Conservation (phyloP, 192 early-diverging fungal genomes). For the Gigaspora rosea region DNA sequence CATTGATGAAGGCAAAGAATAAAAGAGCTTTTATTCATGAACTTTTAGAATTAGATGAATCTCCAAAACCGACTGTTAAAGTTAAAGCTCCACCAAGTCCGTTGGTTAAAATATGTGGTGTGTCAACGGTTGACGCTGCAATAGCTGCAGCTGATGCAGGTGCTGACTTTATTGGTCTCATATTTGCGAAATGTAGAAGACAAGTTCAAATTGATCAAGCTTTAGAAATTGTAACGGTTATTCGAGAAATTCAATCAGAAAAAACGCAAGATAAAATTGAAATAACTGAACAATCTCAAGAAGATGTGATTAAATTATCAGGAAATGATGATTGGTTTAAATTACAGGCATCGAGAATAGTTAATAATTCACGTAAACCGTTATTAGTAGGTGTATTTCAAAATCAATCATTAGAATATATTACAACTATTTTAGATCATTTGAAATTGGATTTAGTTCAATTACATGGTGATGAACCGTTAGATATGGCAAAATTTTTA, state of each 20-base stretch:
- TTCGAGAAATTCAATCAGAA: slow-evolving; percentile 50
- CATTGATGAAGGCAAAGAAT: slow-evolving; percentile 85
- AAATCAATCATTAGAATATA: slow-evolving; percentile 79
- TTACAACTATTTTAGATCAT: slow-evolving; percentile 60
- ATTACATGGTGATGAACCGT: slow-evolving; percentile 84
- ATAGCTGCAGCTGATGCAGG: slow-evolving; percentile 71
- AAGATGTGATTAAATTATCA: slow-evolving; percentile 31
- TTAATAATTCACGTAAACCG: slow-evolving; percentile 58
- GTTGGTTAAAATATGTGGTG: slow-evolving; percentile 93
- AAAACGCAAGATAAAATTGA: slow-evolving; percentile 25
- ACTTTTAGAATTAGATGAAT: slow-evolving; percentile 55
- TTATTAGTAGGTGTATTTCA: slow-evolving; percentile 93
- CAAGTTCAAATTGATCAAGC: slow-evolving; percentile 69
- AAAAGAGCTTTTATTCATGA: slow-evolving; percentile 74
- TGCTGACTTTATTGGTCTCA: slow-evolving; percentile 92
- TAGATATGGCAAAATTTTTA: slow-evolving; percentile 64
- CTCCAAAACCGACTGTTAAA: slow-evolving; percentile 28
- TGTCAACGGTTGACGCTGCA: slow-evolving; percentile 82
- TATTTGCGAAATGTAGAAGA: slow-evolving; percentile 85
- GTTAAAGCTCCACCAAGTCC: slow-evolving; percentile 19
- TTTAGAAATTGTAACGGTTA: slow-evolving; percentile 69
- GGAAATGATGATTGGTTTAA: slow-evolving; percentile 44
- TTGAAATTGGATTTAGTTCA: slow-evolving; percentile 90
- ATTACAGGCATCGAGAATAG: slow-evolving; percentile 46
- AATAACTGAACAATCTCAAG: background rate